These are phyloP conservation scores for Danielozyma ontarioensis DNA, from an alignment of 805 yeast species.

Conservation along the genomic window DNA sequence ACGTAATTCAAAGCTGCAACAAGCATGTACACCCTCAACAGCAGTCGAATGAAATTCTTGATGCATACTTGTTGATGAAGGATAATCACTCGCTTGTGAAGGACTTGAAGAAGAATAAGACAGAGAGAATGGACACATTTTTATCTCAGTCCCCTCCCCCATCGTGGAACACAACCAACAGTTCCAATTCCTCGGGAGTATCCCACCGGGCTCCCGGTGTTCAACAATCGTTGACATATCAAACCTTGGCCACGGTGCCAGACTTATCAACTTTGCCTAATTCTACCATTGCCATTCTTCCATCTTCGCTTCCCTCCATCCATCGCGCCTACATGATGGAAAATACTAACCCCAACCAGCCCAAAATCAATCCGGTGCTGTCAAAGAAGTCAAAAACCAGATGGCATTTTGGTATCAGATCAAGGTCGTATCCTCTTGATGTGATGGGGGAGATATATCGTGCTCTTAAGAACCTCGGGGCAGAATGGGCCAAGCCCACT, in stretches of 20 bases:
- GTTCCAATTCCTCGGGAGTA: conserved; percentile 9
- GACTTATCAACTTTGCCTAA: conserved; percentile 52
- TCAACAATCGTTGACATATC: conserved; percentile 42
- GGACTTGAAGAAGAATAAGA: conserved; percentile 51
- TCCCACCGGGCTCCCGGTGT: conserved; percentile 37
- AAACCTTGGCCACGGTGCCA: conserved; percentile 43
- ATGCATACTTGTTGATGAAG: conserved; percentile 77
- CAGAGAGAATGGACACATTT: conserved; percentile 53
- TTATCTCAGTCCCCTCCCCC: conserved; percentile 61
- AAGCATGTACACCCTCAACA: conserved; percentile 23
- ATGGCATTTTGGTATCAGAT: conserved; percentile 98
- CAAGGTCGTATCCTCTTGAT: conserved; percentile 92
- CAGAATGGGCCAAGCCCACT: conserved; percentile 94
- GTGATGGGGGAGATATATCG: conserved; percentile 98
- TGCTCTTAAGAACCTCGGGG: conserved; percentile 88
- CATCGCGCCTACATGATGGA: conserved; percentile 90
- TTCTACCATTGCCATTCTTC: conserved; percentile 86
- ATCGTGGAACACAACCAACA: conserved; percentile 21
- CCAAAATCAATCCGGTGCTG: conserved; percentile 46
- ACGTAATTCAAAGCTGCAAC: conserved; percentile 56
- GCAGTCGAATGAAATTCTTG: conserved; percentile 66
- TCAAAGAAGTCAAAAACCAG: conserved; percentile 87
- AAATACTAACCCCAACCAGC: conserved; percentile 19
- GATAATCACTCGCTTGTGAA: conserved; percentile 70
- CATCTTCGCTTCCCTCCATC: conserved; percentile 89